Evolutionary conservation across 352 stramenopile species (phyloP), one percentile per base, ranked within the genome.

Genomic region (Phytophthora meadii): DNA sequence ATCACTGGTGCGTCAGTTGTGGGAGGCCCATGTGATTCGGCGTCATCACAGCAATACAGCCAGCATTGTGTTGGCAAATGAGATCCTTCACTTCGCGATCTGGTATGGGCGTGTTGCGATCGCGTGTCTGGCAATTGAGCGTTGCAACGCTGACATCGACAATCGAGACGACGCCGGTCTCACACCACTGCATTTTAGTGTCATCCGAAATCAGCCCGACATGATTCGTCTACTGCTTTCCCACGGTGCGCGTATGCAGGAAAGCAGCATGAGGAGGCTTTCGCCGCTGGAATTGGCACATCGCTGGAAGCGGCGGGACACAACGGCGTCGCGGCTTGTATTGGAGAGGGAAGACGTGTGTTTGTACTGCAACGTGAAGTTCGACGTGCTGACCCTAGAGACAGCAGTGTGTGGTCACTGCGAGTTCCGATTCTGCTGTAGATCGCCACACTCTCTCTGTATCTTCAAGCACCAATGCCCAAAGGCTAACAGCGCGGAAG

Each of bases 181-280:
- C 32, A 93, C 77, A 3, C 88, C 88, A 15, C 61, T 96, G 27
- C 88, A 96, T 65, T 93, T 94, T 60, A 81, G 73, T 28, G 82
- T 90, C 22, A 76, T 94, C 30, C 82, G 79, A 9, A 94, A 96
- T 49, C 77, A 94, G 24, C 86, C 86, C 1, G 85, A 96, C 44
- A 64, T 90, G 52, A 70, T 90, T 22, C 88, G 88, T 12, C 41
- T 94, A 19, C 64, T 96, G 19, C 74, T 94, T 27, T 71, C 54
- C 17, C 74, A 74, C 34, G 86, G 86, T 10, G 86, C 82, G 41
- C 54, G 51, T 37, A 68, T 74, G 54, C 70, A 74, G 30, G 65
- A 68, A 25, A 72, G 54, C 10, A 65, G 60, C 22, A 72, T 74
- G 60, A 4, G 70, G 84, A 57, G 53, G 3, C 57, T 92, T 11